A percentile compares a stretch with the other conserved stretches of the same genome.
Evolutionary conservation across 352 stramenopile species (phyloP).

Genomic region (Phytophthora megakarya): DNA sequence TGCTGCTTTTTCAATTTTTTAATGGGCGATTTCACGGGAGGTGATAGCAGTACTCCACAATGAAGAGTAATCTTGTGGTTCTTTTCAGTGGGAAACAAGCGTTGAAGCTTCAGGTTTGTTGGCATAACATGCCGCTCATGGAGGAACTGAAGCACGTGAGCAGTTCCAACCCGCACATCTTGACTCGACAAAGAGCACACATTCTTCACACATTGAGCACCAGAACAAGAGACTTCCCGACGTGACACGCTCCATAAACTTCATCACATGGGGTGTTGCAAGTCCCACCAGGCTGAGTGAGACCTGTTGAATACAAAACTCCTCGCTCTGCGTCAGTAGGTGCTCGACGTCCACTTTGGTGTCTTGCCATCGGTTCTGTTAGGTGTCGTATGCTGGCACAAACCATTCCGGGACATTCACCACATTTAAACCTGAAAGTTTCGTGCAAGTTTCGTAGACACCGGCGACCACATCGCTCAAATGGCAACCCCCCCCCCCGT

Average conservation of each 20-base stretch:
- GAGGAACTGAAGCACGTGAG: conserved; percentile 28
- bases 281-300: conserved; percentile 30
- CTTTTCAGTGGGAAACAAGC: conserved; percentile 21
- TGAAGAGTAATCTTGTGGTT: conserved; percentile 29
- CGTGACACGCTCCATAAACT: conserved; percentile 44
- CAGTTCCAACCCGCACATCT: conserved; percentile 22
- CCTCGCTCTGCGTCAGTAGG: conserved; percentile 22
- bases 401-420: conserved; percentile 37
- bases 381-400: conserved; percentile 29
- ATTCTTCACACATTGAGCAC: conserved; percentile 32
- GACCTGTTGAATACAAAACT: conserved; percentile 34
- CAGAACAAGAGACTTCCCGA: conserved; percentile 29
- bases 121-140: conserved; percentile 25
- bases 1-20: not conserved
- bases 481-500: conserved; percentile 33
- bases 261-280: conserved; percentile 45
- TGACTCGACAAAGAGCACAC: conserved; percentile 10
- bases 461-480: conserved; percentile 16
- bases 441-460: conserved; percentile 25
- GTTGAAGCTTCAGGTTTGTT: conserved; percentile 16
- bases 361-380: conserved; percentile 27
- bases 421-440: conserved; percentile 22
- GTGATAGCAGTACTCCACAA: conserved; percentile 17
- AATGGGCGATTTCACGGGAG: not conserved
- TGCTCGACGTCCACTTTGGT: conserved; percentile 29